phyloP scores from a whole-genome alignment of 176 grass and related monocot species.

The Oropetium thomaeum region DNA sequence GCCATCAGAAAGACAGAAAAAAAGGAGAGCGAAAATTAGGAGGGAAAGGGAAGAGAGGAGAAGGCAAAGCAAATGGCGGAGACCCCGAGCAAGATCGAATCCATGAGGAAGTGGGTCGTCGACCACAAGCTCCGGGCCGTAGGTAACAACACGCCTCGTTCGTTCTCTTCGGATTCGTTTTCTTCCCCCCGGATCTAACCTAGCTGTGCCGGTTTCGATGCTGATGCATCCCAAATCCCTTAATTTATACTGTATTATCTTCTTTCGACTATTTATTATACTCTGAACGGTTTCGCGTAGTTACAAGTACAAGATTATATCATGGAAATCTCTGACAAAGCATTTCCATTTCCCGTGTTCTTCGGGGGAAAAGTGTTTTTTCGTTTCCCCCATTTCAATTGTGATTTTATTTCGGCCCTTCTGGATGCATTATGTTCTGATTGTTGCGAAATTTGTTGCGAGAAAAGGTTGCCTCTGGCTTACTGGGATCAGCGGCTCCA shows the following conservation, averaged over 20 bases:
- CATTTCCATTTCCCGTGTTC: neutral
- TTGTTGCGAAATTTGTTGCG: conserved; percentile 2
- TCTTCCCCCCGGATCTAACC: neutral
- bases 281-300: neutral
- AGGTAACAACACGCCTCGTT: conserved; percentile 50
- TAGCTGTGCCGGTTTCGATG: neutral
- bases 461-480: conserved; percentile 83
- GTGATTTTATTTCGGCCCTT: neutral
- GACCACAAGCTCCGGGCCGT: conserved; percentile 98
- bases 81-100: conserved; percentile 57
- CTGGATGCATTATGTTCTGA: conserved; percentile 27
- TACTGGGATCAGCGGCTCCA: conserved; percentile 73
- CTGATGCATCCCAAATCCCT: neutral
- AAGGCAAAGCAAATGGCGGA: conserved; percentile 69
- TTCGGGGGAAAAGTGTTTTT: neutral
- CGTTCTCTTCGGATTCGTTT: conserved; percentile 1
- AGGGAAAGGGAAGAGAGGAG: neutral
- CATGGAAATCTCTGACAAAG: neutral
- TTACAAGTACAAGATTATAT: neutral
- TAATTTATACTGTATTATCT: neutral
- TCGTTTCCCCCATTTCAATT: neutral
- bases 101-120: conserved; percentile 74
- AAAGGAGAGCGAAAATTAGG: neutral
- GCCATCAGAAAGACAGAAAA: neutral
- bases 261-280: neutral